Evolutionary conservation across 2,329 filamentous ascomycete genomes (phyloP), one percentile per base, ranked within the genome.

Genomic region (Talaromyces rugulosus): DNA sequence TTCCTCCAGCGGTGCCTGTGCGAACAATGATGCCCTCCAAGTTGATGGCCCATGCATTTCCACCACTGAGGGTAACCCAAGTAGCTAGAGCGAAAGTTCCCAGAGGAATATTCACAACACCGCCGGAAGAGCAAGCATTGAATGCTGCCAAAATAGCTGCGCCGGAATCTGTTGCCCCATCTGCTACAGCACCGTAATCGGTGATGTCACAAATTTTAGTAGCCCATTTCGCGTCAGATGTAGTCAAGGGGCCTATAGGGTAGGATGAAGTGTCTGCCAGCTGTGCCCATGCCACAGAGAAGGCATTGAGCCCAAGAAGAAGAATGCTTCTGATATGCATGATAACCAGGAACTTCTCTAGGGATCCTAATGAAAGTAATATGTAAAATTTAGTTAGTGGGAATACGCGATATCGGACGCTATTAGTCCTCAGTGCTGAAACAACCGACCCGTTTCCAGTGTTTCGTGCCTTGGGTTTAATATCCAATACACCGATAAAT

Each of bases 141-240:
- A 62, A 62, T 31, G 60, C 60, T 14, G 60, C 54, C 34, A 62
- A 55, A 44, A 62, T 62, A 42, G 60, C 60, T 58, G 60, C 44
- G 4, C 60, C 60, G 9, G 60, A 34, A 73, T 84, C 82, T 3
- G 79, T 80, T 16, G 73, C 70, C 44, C 80, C 79, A 64, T 81
- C 78, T 1, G 81, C 79, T n/a, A 74, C 75, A 33, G 76, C 82
- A 11, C 82, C 82, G 65, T 83, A 82, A 58, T 78, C 68, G 59
- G 80, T 74, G 58, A 85, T 81, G 67, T 80, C 80, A 72, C 82
- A 85, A 4, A 72, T 64, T 16, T 68, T 67, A 2, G 33, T 62
- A 4, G 60, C 61, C 65, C 65, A 65, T 61, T 68, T 68, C 2
- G 16, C 11, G 11, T 27, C 30, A n/a, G 40, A 42, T 52, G 59